Percentiles rank a stretch among this genome's conserved stretches.
phyloP scores from a whole-genome alignment of 1,139 yeast genomes.

The Pichia sp. region DNA sequence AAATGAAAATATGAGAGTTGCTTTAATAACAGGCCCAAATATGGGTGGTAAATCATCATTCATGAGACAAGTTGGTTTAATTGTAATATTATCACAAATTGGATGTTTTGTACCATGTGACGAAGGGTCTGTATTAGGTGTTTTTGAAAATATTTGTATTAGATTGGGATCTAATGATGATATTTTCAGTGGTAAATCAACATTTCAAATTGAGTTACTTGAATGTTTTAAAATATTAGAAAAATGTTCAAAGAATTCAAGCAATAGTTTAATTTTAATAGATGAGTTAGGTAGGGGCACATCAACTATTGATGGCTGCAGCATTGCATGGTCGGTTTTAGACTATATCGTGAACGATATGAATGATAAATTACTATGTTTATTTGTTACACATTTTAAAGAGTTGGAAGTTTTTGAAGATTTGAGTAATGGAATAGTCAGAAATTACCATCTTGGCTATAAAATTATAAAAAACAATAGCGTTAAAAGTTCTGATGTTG shows the following conservation, averaged over 20 bases:
- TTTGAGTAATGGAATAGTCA: conserved; percentile 36
- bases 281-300: conserved; percentile 79
- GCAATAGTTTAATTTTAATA: conserved; percentile 48
- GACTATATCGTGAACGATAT: conserved; percentile 46
- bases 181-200: conserved; percentile 60
- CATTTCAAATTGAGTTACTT: conserved; percentile 68
- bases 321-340: conserved; percentile 75
- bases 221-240: conserved; percentile 56
- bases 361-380: conserved; percentile 44
- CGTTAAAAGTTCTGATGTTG: background rate
- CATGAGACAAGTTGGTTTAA: conserved; percentile 56
- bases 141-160: conserved; percentile 50
- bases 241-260: conserved; percentile 12
- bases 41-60: conserved; percentile 78
- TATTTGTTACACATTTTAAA: conserved; percentile 90
- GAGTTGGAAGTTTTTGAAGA: conserved; percentile 50
- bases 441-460: conserved; percentile 73
- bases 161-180: conserved; percentile 75
- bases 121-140: conserved; percentile 36
- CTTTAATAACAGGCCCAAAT: conserved; percentile 63
- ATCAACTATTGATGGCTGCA: conserved; percentile 82
- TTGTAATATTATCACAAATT: conserved; percentile 47
- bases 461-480: conserved; percentile 30
- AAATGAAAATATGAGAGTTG: conserved; percentile 36
- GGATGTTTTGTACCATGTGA: conserved; percentile 47